A percentile compares a stretch with the other conserved stretches of the same genome.
Conservation (phyloP, 1,284 basidiomycete genomes). For the Cryptococcus sp. region DNA sequence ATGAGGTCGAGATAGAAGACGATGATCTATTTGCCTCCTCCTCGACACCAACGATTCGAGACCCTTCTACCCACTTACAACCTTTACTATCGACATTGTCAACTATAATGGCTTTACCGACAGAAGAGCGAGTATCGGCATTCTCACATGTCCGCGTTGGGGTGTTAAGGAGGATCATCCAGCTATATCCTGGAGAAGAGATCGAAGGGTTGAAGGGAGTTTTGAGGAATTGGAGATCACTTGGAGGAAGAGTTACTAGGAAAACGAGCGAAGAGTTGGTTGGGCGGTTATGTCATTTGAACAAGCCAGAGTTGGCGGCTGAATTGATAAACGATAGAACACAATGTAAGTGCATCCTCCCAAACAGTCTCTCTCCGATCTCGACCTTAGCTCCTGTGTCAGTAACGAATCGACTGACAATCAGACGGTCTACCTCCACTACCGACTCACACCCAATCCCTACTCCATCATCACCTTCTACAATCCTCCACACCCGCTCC, state of each 20-base stretch:
- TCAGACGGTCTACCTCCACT: neutral
- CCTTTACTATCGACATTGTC: neutral
- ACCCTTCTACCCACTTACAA: neutral
- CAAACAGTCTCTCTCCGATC: neutral
- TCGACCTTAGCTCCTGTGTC: neutral
- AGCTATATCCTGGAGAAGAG: neutral
- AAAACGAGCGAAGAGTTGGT: neutral
- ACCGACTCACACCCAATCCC: neutral
- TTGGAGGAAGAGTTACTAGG: neutral
- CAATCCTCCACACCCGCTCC: neutral
- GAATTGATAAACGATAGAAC: neutral
- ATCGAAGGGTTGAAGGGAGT: neutral
- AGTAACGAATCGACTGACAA: neutral
- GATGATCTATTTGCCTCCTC: neutral
- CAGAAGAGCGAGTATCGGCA: neutral
- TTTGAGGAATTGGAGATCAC: neutral
- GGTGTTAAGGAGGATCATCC: neutral
- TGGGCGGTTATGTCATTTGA: neutral
- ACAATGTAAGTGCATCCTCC: neutral
- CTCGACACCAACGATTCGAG: neutral
- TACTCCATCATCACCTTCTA: neutral
- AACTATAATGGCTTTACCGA: neutral
- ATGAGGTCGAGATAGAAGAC: neutral
- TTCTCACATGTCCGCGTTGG: neutral
- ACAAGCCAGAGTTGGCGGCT: neutral